Conservation (phyloP, 495 filamentous ascomycete species). For the Penicillium roqueforti region DNA sequence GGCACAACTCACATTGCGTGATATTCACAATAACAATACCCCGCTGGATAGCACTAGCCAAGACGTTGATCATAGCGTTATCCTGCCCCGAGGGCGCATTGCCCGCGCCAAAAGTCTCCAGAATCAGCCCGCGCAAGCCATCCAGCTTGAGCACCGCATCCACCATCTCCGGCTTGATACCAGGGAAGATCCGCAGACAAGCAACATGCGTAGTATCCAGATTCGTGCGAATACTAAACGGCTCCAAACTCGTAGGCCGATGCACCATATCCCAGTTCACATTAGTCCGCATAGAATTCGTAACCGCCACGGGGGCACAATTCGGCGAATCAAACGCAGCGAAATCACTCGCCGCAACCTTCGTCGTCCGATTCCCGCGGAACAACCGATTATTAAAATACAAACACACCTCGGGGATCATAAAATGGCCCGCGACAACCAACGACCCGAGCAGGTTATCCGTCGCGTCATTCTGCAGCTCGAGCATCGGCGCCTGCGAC, state of each 20-base stretch:
- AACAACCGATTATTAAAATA: slow-evolving; percentile 95
- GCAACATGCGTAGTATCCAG: slow-evolving; percentile 87
- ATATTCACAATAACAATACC: slow-evolving; percentile 91
- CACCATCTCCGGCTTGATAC: slow-evolving; percentile 92
- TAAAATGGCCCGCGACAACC: slow-evolving; percentile 93
- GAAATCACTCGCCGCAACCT: slow-evolving; percentile 82
- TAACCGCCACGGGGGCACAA: slow-evolving; percentile 69
- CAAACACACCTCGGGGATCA: slow-evolving; percentile 92
- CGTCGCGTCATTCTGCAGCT: slow-evolving; percentile 91
- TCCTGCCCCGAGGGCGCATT: slow-evolving; percentile 87
- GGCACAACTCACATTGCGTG: slow-evolving; percentile 67
- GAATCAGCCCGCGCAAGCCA: slow-evolving; percentile 73
- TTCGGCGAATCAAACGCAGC: slow-evolving; percentile 87
- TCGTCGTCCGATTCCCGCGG: slow-evolving; percentile 85
- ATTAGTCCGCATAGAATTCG: slow-evolving; percentile 74
- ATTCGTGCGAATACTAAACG: slow-evolving; percentile 72
- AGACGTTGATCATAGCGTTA: slow-evolving; percentile 74
- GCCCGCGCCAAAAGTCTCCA: slow-evolving; percentile 94
- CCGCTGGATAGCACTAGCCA: slow-evolving; percentile 69
- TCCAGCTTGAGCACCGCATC: slow-evolving; percentile 79
- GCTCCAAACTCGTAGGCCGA: slow-evolving; percentile 65
- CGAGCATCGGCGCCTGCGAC: slow-evolving; percentile 87
- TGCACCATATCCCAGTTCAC: slow-evolving; percentile 81
- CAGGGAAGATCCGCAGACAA: slow-evolving; percentile 90
- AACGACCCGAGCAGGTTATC: slow-evolving; percentile 91